Base-by-base conservation (phyloP, 2,329 filamentous ascomycete genomes). In the Pseudogymnoascus sp. region DNA sequence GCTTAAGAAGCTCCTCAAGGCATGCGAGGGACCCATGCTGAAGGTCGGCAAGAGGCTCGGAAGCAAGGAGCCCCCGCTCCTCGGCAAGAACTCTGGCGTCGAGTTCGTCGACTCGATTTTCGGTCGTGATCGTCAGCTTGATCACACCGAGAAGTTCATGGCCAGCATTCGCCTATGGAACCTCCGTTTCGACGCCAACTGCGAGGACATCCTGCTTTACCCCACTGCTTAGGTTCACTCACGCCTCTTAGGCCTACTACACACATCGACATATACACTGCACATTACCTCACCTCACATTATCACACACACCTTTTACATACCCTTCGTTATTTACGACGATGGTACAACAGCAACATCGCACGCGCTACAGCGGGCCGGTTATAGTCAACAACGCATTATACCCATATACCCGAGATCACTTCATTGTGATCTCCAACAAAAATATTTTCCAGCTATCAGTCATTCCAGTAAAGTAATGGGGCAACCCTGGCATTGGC, bases 31-130 rank as follows among this genome's bases (percentile, higher is more conserved):
- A 58, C 95, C 90, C 73, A 99, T 99, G 94, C 89, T 94, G 79
- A 91, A 89, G 79, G 89, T 88, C 45, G 87, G 88, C 69, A 93
- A 91, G 81, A 83, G 90, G 75, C 81, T 76, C 63, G 78, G 80
- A 68, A 59, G 37, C 21, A 87, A 87, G 75, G 84, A 86, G 64
- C 77, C 82, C 40, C 18, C 33, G 5, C 35, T 37, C 18, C 89
- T 97, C 75, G 93, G 92, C 72, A 92, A 92, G 80, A 93, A 91
- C 74, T 91, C 91, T 61, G 94, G 94, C 60, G 88, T 89, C 69
- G 92, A 97, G 78, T 97, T 99, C 71, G 93, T 99, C 71, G 88
- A 97, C 74, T 92, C 91, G 60, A 90, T 99, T 69, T 97, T 97
- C 70, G 93, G 92, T 67, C 87, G 89, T 65, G 93, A 97, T 72